Conservation (phyloP, 2,329 filamentous ascomycete species). For the Neurospora sp. region DNA sequence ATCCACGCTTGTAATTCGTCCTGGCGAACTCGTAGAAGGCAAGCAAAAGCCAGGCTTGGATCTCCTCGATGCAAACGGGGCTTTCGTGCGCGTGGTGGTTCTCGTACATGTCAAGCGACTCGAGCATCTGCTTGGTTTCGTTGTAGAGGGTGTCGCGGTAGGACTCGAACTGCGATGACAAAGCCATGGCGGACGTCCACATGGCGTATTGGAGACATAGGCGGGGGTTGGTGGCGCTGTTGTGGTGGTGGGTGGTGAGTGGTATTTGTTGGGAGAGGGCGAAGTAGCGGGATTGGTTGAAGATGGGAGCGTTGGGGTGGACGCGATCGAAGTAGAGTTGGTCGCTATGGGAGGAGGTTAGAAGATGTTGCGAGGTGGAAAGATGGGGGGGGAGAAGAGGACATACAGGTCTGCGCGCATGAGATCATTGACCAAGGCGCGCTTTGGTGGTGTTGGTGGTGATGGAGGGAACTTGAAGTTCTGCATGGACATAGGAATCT, state of each 20-base stretch:
- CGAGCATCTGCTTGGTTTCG: conserved; percentile 18
- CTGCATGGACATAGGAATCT: conserved; percentile 5
- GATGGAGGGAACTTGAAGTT: conserved; percentile 15
- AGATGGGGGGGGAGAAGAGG: background rate
- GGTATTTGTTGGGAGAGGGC: conserved; percentile 11
- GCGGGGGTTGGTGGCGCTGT: conserved; percentile 10
- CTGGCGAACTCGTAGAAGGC: conserved; percentile 17
- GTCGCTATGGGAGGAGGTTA: conserved; percentile 9
- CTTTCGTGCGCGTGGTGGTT: conserved; percentile 2
- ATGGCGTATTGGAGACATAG: conserved; percentile 22
- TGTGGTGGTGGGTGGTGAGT: background rate
- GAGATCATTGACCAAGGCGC: conserved; percentile 14
- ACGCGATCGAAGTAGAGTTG: conserved; percentile 22
- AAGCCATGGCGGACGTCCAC: conserved; percentile 21
- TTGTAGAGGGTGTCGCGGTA: conserved; percentile 16
- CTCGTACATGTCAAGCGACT: conserved; percentile 16
- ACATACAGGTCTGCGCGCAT: conserved; percentile 16
- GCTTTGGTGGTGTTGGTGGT: conserved; percentile 9
- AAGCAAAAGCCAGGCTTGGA: conserved; percentile 19
- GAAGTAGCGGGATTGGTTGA: conserved; percentile 18
- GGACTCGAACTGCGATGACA: conserved; percentile 21
- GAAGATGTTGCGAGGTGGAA: too few relatives aligned
- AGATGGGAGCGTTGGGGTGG: conserved; percentile 19
- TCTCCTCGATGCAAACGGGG: conserved; percentile 12
- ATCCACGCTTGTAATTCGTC: conserved; percentile 17